phyloP scores from a whole-genome alignment of 306 rosid species.

The Fragaria ananassa region DNA sequence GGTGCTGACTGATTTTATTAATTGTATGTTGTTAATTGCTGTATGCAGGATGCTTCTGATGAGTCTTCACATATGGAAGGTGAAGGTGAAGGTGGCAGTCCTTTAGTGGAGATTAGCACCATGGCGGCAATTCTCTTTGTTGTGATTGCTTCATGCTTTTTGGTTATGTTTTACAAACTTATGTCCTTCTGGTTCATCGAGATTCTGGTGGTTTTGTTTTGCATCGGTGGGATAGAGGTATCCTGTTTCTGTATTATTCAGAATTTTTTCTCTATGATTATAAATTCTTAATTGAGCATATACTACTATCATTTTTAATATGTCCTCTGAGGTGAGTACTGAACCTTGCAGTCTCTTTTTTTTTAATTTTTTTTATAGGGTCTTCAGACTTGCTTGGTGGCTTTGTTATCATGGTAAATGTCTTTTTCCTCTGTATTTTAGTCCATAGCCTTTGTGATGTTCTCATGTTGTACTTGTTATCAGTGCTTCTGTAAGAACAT shows the following conservation, averaged over 20 bases:
- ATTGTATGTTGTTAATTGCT: slow-evolving; percentile 21
- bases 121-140: slow-evolving; percentile 80
- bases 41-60: slow-evolving; percentile 78
- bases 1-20: slow-evolving; percentile 11
- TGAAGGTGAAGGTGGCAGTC: slow-evolving; percentile 57
- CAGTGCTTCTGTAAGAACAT: neutral
- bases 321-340: slow-evolving; percentile 5
- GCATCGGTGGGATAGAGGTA: slow-evolving; percentile 96
- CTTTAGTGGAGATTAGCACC: slow-evolving; percentile 78
- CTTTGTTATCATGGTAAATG: slow-evolving; percentile 77
- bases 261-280: slow-evolving; percentile 1
- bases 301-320: neutral
- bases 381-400: slow-evolving; percentile 95
- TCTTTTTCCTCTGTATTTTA: neutral
- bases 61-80: slow-evolving; percentile 48
- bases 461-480: neutral
- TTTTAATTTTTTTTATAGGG: slow-evolving; percentile 56
- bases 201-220: slow-evolving; percentile 87
- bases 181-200: slow-evolving; percentile 90
- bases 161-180: slow-evolving; percentile 86
- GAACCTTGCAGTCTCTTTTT: slow-evolving; percentile 17
- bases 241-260: slow-evolving; percentile 21
- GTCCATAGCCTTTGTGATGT: neutral
- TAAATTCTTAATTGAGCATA: neutral
- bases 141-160: slow-evolving; percentile 87